Evolutionary conservation across 2,329 filamentous ascomycete genomes (phyloP).

Genomic region (Camptophora hylomeconis): DNA sequence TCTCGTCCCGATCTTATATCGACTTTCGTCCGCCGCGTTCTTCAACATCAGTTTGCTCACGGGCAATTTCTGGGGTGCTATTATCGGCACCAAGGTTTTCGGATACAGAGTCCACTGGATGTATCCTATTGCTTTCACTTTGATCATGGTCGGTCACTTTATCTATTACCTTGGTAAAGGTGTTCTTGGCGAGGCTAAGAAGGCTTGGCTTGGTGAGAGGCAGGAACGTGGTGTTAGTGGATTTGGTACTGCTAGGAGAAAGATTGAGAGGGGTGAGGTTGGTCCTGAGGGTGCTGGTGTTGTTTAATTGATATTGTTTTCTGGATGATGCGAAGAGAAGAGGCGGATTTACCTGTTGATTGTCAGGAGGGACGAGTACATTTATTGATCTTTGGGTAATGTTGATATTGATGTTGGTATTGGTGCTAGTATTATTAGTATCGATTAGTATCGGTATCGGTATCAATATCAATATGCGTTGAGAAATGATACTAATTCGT

Average conservation of each 20-base stretch:
- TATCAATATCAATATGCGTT: no score
- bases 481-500: no score
- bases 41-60: slow-evolving; percentile 93
- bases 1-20: slow-evolving; percentile 73
- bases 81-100: slow-evolving; percentile 83
- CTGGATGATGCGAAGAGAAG: no score
- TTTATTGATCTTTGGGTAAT: no score
- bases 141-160: slow-evolving; percentile 75
- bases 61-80: slow-evolving; percentile 92
- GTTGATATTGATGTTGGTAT: no score
- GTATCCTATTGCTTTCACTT: slow-evolving; percentile 90
- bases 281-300: slow-evolving; percentile 13
- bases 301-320: no score
- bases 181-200: slow-evolving; percentile 73
- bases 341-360: no score
- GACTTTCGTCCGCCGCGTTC: slow-evolving; percentile 82
- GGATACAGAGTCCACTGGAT: slow-evolving; percentile 68
- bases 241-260: slow-evolving; percentile 72
- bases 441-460: no score
- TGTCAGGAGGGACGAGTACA: no score
- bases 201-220: slow-evolving; percentile 84
- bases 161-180: slow-evolving; percentile 79
- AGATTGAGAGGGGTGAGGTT: slow-evolving; percentile 32
- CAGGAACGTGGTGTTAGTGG: slow-evolving; percentile 73
- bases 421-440: no score